A percentile compares a stretch with the other conserved stretches of the same genome.
Conservation (phyloP, 371 early-diverging fungal species). For the Mucor lusitanicus region DNA sequence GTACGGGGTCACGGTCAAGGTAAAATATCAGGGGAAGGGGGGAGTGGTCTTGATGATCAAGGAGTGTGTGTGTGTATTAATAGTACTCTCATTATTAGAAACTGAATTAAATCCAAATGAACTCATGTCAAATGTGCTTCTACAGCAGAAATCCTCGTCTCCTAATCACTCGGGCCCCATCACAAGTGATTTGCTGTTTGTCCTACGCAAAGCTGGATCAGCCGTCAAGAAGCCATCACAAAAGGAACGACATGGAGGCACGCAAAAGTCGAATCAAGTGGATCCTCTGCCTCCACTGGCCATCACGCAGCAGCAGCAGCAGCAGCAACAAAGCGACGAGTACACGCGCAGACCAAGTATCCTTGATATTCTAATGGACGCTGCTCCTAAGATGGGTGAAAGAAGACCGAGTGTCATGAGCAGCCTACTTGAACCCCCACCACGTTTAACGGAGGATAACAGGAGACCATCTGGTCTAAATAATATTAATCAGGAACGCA, state of each 20-base stretch:
- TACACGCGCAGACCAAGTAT: slow-evolving; percentile 41
- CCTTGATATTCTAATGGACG: slow-evolving; percentile 49
- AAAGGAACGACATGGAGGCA: slow-evolving; percentile 2
- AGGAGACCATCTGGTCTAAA: slow-evolving; percentile 18
- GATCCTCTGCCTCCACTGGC: slow-evolving; percentile 2
- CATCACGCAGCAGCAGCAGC: neutral
- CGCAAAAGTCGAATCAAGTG: neutral
- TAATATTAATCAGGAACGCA: slow-evolving; percentile 29
- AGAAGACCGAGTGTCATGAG: slow-evolving; percentile 20
- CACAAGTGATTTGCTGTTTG: slow-evolving; percentile 45
- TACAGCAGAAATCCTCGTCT: slow-evolving; percentile 21
- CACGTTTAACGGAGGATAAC: slow-evolving; percentile 23
- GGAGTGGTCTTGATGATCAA: neutral
- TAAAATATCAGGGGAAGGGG: slow-evolving; percentile 9
- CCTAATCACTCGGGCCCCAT: slow-evolving; percentile 25
- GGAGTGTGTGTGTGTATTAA: neutral
- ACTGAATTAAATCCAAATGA: slow-evolving; percentile 35
- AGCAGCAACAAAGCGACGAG: slow-evolving; percentile 12
- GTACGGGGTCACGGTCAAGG: slow-evolving; percentile 38
- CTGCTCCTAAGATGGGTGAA: slow-evolving; percentile 23
- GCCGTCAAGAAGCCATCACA: neutral
- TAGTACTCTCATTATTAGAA: slow-evolving; percentile 23
- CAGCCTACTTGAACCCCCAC: slow-evolving; percentile 7
- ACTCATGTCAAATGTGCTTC: slow-evolving; percentile 39
- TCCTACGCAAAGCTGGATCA: slow-evolving; percentile 28